Evolutionary conservation across 495 filamentous ascomycete species (phyloP).

Genomic region (Hyaloscypha finlandica): DNA sequence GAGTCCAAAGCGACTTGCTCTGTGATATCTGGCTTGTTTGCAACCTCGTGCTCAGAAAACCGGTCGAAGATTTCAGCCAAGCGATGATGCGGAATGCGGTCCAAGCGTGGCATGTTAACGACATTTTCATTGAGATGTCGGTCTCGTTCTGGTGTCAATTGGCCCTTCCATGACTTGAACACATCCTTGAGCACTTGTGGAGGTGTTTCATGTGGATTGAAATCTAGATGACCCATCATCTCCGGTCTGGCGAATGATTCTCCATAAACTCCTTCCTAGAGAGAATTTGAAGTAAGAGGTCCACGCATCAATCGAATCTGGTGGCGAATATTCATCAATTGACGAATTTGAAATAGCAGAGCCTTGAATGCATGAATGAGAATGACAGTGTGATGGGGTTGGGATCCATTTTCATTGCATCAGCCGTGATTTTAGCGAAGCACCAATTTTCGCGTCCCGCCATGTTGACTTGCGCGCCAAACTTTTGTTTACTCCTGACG

Average conservation of each 20-base stretch:
- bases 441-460: conserved; percentile 18
- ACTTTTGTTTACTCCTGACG: conserved; percentile 25
- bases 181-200: conserved; percentile 61
- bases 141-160: neutral
- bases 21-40: neutral
- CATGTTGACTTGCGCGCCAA: conserved; percentile 32
- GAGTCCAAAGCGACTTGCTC: neutral
- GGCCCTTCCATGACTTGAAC: conserved; percentile 53
- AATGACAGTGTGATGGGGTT: neutral
- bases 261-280: neutral
- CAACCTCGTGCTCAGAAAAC: conserved; percentile 13
- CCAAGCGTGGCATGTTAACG: neutral
- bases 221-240: conserved; percentile 6
- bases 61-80: conserved; percentile 1
- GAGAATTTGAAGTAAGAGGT: neutral
- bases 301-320: neutral
- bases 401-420: neutral
- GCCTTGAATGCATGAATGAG: neutral
- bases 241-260: neutral
- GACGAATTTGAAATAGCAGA: neutral
- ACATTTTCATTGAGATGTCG: neutral
- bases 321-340: neutral
- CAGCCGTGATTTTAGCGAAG: conserved; percentile 10
- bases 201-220: conserved; percentile 71
- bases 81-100: neutral